Percentiles rank a stretch among this genome's conserved stretches.
Conservation (phyloP, 257 asterid species). For the Euphrasia confusa region DNA sequence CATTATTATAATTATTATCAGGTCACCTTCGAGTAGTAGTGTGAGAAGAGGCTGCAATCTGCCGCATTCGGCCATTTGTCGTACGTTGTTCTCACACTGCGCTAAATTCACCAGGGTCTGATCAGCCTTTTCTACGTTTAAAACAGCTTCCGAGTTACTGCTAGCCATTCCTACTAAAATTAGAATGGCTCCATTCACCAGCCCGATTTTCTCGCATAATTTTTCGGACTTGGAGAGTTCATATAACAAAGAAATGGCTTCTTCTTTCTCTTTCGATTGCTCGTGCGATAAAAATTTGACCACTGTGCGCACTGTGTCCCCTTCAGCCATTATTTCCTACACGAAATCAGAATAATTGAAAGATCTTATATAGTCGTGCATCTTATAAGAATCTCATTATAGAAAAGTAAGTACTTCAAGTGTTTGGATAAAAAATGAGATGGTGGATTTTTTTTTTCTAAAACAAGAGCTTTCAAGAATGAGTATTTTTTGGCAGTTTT, state of each 20-base stretch:
- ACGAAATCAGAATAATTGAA: conserved; percentile 20
- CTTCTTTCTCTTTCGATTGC: conserved; percentile 84
- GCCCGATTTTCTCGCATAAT: conserved; percentile 79
- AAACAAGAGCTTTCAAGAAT: neutral
- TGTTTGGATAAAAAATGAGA: neutral
- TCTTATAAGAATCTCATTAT: neutral
- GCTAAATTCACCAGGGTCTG: conserved; percentile 74
- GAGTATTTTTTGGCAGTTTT: neutral
- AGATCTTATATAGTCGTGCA: neutral
- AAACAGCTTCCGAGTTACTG: conserved; percentile 76
- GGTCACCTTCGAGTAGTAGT: conserved; percentile 76
- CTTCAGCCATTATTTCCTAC: conserved; percentile 91
- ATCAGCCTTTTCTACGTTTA: conserved; percentile 77
- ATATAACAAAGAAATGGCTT: conserved; percentile 72
- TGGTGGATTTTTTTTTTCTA: neutral
- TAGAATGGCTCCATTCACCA: conserved; percentile 80
- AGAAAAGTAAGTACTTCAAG: neutral
- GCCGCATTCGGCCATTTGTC: conserved; percentile 91
- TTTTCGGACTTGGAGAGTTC: conserved; percentile 82
- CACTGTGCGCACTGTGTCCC: conserved; percentile 78
- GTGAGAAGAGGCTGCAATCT: conserved; percentile 77
- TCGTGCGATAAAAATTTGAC: conserved; percentile 74
- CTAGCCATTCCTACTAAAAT: conserved; percentile 87
- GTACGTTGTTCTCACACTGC: conserved; percentile 77
- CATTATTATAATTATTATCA: neutral